These are phyloP conservation scores for Cryptosporidium sp. DNA, from an alignment of 169 alveolate genomes.

Conservation along the genomic window DNA sequence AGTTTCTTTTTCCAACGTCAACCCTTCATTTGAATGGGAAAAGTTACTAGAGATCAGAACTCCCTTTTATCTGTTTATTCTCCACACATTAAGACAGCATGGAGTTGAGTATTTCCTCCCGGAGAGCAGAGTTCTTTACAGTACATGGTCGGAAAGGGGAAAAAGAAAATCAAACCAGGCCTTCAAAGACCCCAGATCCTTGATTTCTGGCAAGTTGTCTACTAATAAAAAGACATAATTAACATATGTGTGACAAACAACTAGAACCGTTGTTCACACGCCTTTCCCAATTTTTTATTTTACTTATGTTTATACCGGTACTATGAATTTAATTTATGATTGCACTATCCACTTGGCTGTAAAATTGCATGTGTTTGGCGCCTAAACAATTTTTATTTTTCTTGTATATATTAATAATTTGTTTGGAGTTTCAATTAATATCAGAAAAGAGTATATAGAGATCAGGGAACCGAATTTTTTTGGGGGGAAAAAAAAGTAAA, in stretches of 20 bases:
- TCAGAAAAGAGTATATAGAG: not conserved
- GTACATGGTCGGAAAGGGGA: conserved; percentile 58
- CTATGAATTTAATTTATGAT: not conserved
- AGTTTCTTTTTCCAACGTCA: conserved; percentile 52
- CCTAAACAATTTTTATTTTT: not conserved
- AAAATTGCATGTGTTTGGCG: conserved; percentile 39
- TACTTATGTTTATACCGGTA: not conserved
- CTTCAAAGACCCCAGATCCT: not conserved
- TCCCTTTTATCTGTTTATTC: conserved; percentile 59
- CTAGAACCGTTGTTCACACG: not conserved
- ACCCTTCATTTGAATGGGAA: conserved; percentile 73
- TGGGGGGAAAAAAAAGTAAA: not conserved
- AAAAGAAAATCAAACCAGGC: conserved; percentile 36
- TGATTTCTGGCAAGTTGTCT: not conserved
- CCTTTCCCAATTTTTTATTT: not conserved
- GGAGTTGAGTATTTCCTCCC: conserved; percentile 72
- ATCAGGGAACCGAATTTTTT: not conserved
- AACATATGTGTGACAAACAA: not conserved
- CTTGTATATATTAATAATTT: not conserved
- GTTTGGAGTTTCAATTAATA: not conserved
- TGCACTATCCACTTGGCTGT: conserved; percentile 12
- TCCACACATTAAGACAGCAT: conserved; percentile 64
- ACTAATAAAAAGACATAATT: not conserved
- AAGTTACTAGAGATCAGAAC: conserved; percentile 65
- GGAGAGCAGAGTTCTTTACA: conserved; percentile 55